Base-by-base conservation (phyloP, 768 basidiomycete species). In the Macrolepiota fuliginosa region DNA sequence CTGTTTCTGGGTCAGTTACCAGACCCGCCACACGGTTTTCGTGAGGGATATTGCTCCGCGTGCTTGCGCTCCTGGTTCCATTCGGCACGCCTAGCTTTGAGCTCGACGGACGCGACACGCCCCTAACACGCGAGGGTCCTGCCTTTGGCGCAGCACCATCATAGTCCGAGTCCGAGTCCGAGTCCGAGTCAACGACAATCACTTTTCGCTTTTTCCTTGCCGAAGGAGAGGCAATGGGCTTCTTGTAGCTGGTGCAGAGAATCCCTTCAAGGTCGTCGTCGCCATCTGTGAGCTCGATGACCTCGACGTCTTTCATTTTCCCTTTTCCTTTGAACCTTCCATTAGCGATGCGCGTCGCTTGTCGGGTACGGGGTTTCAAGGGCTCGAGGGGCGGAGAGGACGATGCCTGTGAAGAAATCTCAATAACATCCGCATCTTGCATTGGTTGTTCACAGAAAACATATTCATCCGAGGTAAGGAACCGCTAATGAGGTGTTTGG, bases 221-320 rank as follows among this genome's bases (percentile, higher is more conserved):
- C 7, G 29, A 32, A 42, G 40, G 3, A 42, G 40, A 42, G n/a
- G 40, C 13, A 13, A n/a, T 4, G 12, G 40, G 40, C 3, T 13
- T n/a, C 40, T 10, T 13, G 11, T n/a, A 13, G n/a, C 40, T 42
- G 40, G n/a, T 42, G 40, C 12, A 13, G n/a, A 42, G 12, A 3
- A 7, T 32, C 7, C 29, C 29, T 7, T 32, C 7, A 7, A 32
- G 29, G 36, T 36, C 53, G 1, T 13, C 19, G 22, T 54, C 53
- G 15, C 32, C n/a, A 53, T 56, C 61, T 4, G 61, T 61, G 52
- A 61, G 56, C n/a, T 63, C 63, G 24, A 61, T 61, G 37, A 61
- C 52, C 22, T 59, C 57, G 24, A 58, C 32, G 2, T 29, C 35
- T 42, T 60, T 64, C 37, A 27, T 56, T 24, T 58, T 65, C 12